Percentiles rank a stretch among this genome's conserved stretches.
These are phyloP conservation scores for Naganishia sp. DNA, from an alignment of 1,284 basidiomycete species.

Conservation along the genomic window DNA sequence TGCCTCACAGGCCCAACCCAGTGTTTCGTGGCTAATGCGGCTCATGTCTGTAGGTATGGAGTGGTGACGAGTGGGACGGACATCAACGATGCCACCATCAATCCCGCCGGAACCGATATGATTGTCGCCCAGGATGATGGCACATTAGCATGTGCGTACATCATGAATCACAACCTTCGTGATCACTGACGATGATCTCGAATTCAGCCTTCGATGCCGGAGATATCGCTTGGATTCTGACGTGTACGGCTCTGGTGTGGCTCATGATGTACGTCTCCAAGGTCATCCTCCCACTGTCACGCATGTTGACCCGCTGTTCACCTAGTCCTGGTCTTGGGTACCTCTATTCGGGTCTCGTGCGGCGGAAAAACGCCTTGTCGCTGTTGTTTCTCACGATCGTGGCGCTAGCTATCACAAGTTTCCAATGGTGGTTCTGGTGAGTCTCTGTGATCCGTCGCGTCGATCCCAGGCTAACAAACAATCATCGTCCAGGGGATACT, in stretches of 20 bases:
- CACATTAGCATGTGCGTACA: constrained; percentile 31
- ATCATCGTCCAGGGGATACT: constrained; percentile 61
- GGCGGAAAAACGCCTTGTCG: constrained; percentile 63
- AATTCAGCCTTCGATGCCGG: constrained; percentile 65
- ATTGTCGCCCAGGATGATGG: constrained; percentile 31
- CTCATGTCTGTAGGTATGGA: constrained; percentile 13
- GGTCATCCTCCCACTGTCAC: neutral
- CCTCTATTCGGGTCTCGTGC: constrained; percentile 82
- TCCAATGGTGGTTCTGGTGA: constrained; percentile 84
- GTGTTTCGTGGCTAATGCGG: neutral
- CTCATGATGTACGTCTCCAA: constrained; percentile 49
- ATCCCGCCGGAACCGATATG: constrained; percentile 32
- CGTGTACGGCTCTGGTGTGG: constrained; percentile 75
- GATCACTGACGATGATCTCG: neutral
- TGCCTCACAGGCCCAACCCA: neutral
- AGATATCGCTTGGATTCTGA: constrained; percentile 79
- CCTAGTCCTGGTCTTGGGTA: constrained; percentile 61
- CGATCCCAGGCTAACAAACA: neutral
- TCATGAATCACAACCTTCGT: too few relatives aligned
- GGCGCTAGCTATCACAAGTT: constrained; percentile 68
- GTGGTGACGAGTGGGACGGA: constrained; percentile 3
- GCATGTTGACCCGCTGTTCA: constrained; percentile 1
- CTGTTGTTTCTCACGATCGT: constrained; percentile 61
- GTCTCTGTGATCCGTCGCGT: neutral
- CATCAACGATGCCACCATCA: constrained; percentile 21